phyloP scores from a whole-genome alignment of 2,329 filamentous ascomycete species.

The Penicillium sp. region DNA sequence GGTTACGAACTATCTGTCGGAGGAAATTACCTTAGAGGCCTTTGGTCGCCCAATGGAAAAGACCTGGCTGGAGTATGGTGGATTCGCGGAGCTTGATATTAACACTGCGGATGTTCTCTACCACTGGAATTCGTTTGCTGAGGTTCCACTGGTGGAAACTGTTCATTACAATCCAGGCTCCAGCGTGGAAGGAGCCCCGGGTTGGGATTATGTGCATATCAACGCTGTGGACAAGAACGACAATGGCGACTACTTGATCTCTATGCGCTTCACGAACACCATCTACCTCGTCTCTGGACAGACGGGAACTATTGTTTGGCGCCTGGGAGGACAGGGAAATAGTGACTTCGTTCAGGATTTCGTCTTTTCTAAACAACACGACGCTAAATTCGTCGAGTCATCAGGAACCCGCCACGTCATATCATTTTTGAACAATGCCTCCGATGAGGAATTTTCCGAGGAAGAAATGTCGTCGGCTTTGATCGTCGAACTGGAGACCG shows the following conservation, averaged over 20 bases:
- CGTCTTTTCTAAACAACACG: constrained; percentile 39
- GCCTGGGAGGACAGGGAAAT: constrained; percentile 32
- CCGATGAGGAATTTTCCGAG: constrained; percentile 28
- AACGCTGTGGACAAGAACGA: constrained; percentile 42
- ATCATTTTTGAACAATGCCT: constrained; percentile 36
- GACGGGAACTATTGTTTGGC: constrained; percentile 39
- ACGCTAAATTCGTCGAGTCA: constrained; percentile 33
- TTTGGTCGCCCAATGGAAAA: constrained; percentile 24
- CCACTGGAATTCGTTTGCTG: constrained; percentile 34
- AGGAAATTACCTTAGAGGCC: constrained; percentile 25
- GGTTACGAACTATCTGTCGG: constrained; percentile 20
- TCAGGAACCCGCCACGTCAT: constrained; percentile 32
- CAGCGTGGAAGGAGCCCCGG: constrained; percentile 16
- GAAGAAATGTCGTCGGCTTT: constrained; percentile 30
- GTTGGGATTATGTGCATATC: constrained; percentile 40
- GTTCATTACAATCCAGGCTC: constrained; percentile 18
- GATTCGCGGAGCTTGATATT: constrained; percentile 37
- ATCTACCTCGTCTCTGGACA: constrained; percentile 39
- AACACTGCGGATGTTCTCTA: constrained; percentile 31
- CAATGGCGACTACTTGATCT: constrained; percentile 41
- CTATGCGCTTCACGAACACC: constrained; percentile 38
- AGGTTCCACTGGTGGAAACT: constrained; percentile 27
- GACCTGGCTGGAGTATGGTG: constrained; percentile 30
- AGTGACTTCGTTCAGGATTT: constrained; percentile 33
- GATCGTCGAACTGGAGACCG: constrained; percentile 31